phyloP scores from a whole-genome alignment of 2,329 filamentous ascomycete genomes.

The Peltaster fructicola region DNA sequence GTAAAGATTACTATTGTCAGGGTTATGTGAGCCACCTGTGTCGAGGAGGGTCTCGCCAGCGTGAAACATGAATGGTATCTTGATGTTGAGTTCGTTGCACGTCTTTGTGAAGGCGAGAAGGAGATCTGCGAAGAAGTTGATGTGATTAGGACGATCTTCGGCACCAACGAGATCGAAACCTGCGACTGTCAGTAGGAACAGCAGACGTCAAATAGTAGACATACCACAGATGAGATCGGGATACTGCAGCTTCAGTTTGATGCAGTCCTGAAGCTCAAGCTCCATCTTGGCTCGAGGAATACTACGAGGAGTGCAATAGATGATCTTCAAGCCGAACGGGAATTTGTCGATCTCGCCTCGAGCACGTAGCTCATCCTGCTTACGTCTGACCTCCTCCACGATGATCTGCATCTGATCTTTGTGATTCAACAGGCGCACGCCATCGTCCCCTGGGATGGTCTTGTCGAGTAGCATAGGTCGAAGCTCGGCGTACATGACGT shows the following conservation, averaged over 20 bases:
- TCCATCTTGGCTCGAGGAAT: slow-evolving; percentile 33
- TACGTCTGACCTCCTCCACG: slow-evolving; percentile 34
- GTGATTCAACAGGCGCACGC: slow-evolving; percentile 35
- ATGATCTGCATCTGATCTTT: slow-evolving; percentile 43
- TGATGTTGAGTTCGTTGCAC: slow-evolving; percentile 31
- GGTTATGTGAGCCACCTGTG: slow-evolving; percentile 42
- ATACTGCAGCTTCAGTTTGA: slow-evolving; percentile 40
- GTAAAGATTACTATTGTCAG: slow-evolving; percentile 41
- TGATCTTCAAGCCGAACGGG: slow-evolving; percentile 47
- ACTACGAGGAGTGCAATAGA: slow-evolving; percentile 52
- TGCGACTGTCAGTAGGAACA: too few species aligned
- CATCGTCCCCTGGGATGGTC: slow-evolving; percentile 42
- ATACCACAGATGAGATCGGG: slow-evolving; percentile 45
- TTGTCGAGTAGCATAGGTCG: slow-evolving; percentile 54
- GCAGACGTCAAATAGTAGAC: slow-evolving; percentile 31
- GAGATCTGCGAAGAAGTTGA: slow-evolving; percentile 40
- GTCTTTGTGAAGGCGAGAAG: slow-evolving; percentile 38
- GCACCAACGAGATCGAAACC: slow-evolving; percentile 52
- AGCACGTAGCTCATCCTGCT: slow-evolving; percentile 24
- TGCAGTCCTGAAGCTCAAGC: slow-evolving; percentile 41
- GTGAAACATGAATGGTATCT: slow-evolving; percentile 59
- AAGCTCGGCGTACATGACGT: slow-evolving; percentile 55
- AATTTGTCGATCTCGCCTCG: slow-evolving; percentile 28
- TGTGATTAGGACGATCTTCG: slow-evolving; percentile 44
- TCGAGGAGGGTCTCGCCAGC: slow-evolving; percentile 56